Conservation (phyloP, 1,284 basidiomycete genomes). For the Fistulina hepatica region DNA sequence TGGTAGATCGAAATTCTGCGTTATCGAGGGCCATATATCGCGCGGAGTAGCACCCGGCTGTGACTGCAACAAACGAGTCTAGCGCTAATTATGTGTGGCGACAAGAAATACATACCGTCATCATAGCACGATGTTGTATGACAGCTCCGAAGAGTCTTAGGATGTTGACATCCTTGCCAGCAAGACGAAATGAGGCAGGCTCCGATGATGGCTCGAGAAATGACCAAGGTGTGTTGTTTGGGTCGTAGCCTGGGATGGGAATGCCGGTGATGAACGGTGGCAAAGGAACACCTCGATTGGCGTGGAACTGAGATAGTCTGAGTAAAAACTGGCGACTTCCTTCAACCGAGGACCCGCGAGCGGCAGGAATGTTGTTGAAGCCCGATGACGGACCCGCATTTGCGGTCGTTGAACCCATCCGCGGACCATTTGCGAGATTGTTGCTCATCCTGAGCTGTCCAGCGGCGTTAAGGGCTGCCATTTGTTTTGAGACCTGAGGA, state of each 20-base stretch:
- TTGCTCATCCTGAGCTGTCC: slow-evolving; percentile 45
- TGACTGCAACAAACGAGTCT: neutral
- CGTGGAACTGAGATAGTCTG: slow-evolving; percentile 46
- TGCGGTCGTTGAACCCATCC: neutral
- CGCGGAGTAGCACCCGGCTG: neutral
- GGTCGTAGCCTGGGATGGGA: slow-evolving; percentile 46
- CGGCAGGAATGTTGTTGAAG: neutral
- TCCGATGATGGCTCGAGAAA: slow-evolving; percentile 49
- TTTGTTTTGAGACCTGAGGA: slow-evolving; percentile 57
- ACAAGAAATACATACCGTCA: slow-evolving; percentile 34
- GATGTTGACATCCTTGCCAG: slow-evolving; percentile 70
- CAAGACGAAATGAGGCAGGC: slow-evolving; percentile 50
- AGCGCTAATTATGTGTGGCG: neutral
- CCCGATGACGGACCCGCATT: neutral
- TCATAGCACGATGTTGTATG: slow-evolving; percentile 42
- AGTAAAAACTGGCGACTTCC: slow-evolving; percentile 36
- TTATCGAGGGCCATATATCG: neutral
- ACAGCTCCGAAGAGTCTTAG: slow-evolving; percentile 60
- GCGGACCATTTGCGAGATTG: slow-evolving; percentile 15
- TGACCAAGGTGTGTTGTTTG: slow-evolving; percentile 48
- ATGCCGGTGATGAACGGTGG: slow-evolving; percentile 56
- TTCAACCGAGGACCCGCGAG: neutral
- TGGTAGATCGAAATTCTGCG: neutral
- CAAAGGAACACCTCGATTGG: slow-evolving; percentile 42
- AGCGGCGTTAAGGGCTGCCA: slow-evolving; percentile 58